Conservation (phyloP, 768 basidiomycete species). For the Boletus sp. region DNA sequence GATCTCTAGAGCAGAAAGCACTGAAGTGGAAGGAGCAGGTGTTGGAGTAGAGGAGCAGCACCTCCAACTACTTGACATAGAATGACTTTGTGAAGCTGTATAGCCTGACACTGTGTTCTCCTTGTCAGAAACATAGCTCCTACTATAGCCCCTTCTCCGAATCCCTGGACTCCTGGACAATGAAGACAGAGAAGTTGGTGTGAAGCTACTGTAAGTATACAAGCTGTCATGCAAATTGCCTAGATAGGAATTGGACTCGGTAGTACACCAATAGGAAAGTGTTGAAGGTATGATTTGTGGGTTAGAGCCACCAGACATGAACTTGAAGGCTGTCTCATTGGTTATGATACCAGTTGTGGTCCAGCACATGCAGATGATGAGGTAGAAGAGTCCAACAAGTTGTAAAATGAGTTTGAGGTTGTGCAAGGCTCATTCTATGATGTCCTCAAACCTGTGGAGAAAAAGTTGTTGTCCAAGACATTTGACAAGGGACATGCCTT, state of each 20-base stretch:
- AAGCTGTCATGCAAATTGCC: constrained; percentile 50
- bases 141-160: constrained; percentile 47
- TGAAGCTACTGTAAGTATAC: constrained; percentile 31
- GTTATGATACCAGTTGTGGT: constrained; percentile 35
- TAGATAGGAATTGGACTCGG: constrained; percentile 54
- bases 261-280: constrained; percentile 48
- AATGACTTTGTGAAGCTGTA: constrained; percentile 34
- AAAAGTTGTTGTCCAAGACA: constrained; percentile 46
- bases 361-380: constrained; percentile 25
- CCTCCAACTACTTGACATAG: constrained; percentile 33
- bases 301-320: constrained; percentile 37
- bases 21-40: constrained; percentile 30
- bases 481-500: constrained; percentile 33
- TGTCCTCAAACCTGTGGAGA: constrained; percentile 39
- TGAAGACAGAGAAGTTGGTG: constrained; percentile 47
- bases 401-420: constrained; percentile 34
- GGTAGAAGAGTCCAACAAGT: constrained; percentile 32
- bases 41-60: constrained; percentile 32
- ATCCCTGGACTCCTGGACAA: constrained; percentile 60
- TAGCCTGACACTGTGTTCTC: constrained; percentile 46
- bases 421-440: constrained; percentile 29
- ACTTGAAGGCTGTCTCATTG: constrained; percentile 38
- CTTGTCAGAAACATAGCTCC: constrained; percentile 48
- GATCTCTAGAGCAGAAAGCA: constrained; percentile 29
- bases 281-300: constrained; percentile 51